phyloP scores from a whole-genome alignment of 2,329 filamentous ascomycete genomes.

The Microthyrium microscopicum region DNA sequence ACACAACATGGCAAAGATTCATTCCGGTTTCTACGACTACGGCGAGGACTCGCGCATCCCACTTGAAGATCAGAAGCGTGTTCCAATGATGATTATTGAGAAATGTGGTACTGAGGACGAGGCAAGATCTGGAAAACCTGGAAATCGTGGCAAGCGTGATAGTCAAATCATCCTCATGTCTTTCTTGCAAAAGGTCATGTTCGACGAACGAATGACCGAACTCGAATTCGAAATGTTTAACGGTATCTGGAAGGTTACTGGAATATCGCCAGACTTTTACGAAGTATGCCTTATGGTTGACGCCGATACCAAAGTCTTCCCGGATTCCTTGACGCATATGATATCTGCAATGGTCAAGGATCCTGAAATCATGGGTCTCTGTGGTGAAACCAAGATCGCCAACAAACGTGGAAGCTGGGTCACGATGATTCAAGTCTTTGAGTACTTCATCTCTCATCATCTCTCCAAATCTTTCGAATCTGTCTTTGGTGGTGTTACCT shows the following conservation, averaged over 20 bases:
- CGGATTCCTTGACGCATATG: slow-evolving; percentile 97
- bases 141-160: slow-evolving; percentile 96
- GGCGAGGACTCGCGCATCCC: slow-evolving; percentile 66
- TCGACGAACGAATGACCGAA: slow-evolving; percentile 98
- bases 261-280: slow-evolving; percentile 95
- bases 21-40: slow-evolving; percentile 96
- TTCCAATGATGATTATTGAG: slow-evolving; percentile 92
- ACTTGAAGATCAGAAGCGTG: slow-evolving; percentile 76
- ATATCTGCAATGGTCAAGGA: slow-evolving; percentile 98
- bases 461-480: slow-evolving; percentile 95
- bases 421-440: slow-evolving; percentile 95
- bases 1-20: slow-evolving; percentile 99
- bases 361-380: slow-evolving; percentile 97
- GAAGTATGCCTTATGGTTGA: slow-evolving; percentile 98
- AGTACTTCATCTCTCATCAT: slow-evolving; percentile 99
- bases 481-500: slow-evolving; percentile 96
- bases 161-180: slow-evolving; percentile 99
- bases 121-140: slow-evolving; percentile 64
- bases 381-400: slow-evolving; percentile 97
- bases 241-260: slow-evolving; percentile 94
- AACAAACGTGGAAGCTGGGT: slow-evolving; percentile 95
- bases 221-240: slow-evolving; percentile 99
- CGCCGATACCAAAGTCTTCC: slow-evolving; percentile 97
- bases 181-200: slow-evolving; percentile 99
- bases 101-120: slow-evolving; percentile 93